Evolutionary conservation across 2,329 filamentous ascomycete genomes (phyloP).

Genomic region (Dothideomycetidae sp.): DNA sequence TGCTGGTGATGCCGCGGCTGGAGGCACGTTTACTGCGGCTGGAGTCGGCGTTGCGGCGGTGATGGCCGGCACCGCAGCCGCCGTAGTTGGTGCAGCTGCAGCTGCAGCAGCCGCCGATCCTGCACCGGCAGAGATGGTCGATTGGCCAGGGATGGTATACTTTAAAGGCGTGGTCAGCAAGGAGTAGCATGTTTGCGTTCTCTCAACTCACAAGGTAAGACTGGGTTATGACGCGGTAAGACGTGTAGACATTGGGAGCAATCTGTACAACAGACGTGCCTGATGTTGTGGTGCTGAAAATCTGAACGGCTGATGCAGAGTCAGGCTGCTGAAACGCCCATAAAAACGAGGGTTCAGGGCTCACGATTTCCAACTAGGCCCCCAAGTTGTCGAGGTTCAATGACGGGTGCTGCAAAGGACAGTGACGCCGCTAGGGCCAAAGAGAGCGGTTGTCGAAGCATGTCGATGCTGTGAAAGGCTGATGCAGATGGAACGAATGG

Average conservation of each 20-base stretch:
- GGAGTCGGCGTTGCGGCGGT: background rate
- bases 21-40: constrained; percentile 40
- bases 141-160: constrained; percentile 35
- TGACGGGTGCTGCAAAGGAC: constrained; percentile 2
- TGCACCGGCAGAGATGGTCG: constrained; percentile 56
- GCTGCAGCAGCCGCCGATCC: constrained; percentile 52
- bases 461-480: background rate
- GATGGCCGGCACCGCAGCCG: background rate
- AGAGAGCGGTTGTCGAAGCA: background rate
- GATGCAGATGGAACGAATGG: constrained; percentile 2
- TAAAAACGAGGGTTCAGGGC: too few relatives aligned
- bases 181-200: too few relatives aligned
- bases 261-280: constrained; percentile 5
- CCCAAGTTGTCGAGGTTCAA: constrained; percentile 6
- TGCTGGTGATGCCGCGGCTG: constrained; percentile 34
- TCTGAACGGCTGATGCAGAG: background rate
- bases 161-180: constrained; percentile 25
- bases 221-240: constrained; percentile 8
- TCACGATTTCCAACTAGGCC: constrained; percentile 1
- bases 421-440: constrained; percentile 6
- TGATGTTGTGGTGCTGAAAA: background rate
- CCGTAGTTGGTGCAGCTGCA: constrained; percentile 28
- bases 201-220: constrained; percentile 2
- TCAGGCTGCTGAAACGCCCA: too few relatives aligned
- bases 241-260: constrained; percentile 9